Conservation (phyloP, 208 protist genomes). For the Lotmaria passim region DNA sequence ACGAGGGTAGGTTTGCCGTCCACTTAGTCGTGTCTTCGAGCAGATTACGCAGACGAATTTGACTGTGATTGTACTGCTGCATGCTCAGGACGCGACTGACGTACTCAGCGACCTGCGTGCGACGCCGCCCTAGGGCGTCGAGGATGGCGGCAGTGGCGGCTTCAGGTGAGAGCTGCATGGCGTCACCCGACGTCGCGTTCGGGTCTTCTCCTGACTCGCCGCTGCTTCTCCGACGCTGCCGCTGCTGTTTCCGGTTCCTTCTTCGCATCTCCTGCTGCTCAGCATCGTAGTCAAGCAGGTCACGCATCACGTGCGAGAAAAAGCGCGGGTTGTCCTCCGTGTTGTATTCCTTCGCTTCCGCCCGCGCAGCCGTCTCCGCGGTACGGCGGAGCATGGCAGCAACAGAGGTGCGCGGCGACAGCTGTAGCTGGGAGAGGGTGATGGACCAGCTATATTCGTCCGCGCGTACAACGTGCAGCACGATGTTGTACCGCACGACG, state of each 20-base stretch:
- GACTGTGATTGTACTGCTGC: conserved; percentile 28
- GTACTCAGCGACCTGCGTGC: conserved; percentile 18
- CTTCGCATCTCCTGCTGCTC: background rate
- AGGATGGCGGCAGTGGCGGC: background rate
- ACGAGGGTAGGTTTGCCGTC: conserved; percentile 18
- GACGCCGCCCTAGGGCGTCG: conserved; percentile 5
- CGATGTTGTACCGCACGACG: conserved; percentile 67
- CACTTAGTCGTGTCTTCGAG: conserved; percentile 22
- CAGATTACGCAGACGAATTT: conserved; percentile 22
- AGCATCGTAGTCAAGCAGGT: conserved; percentile 40
- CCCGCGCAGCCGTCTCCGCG: background rate
- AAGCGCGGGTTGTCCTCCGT: conserved; percentile 40
- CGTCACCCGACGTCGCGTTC: background rate
- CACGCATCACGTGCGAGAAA: conserved; percentile 53
- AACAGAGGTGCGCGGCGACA: conserved; percentile 32
- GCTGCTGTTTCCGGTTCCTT: background rate
- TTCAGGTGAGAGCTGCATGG: background rate
- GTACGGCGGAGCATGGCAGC: background rate
- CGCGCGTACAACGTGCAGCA: conserved; percentile 51
- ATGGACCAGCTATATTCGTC: conserved; percentile 74
- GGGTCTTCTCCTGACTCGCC: background rate
- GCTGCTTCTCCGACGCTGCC: background rate
- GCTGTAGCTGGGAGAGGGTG: conserved; percentile 48
- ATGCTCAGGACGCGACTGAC: conserved; percentile 18
- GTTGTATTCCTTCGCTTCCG: background rate